These are phyloP conservation scores for Aethionema arabicum DNA, from an alignment of 345 rosid species.

Conservation along the genomic window DNA sequence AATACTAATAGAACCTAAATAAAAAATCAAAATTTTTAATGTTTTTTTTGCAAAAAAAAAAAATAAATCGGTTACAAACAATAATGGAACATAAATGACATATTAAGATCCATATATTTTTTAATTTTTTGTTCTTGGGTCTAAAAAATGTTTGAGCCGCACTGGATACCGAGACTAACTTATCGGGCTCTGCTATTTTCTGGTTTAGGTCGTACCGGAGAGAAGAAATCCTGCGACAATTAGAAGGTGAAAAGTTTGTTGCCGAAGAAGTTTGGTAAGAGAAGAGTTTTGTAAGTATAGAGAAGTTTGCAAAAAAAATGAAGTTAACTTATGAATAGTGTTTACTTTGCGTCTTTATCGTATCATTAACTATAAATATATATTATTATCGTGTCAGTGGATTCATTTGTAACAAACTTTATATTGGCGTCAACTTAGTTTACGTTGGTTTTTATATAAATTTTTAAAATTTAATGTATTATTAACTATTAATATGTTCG, in stretches of 20 bases:
- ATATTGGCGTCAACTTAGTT: background rate
- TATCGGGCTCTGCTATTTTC: background rate
- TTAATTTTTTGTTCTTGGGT: too few relatives aligned
- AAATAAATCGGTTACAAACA: too few relatives aligned
- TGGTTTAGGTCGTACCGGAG: constrained; percentile 36
- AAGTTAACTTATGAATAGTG: constrained; percentile 1
- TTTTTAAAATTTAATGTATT: too few relatives aligned
- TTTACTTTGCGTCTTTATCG: background rate
- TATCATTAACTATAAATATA: constrained; percentile 28
- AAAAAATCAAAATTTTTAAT: too few relatives aligned
- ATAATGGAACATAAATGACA: too few relatives aligned
- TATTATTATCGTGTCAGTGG: constrained; percentile 22
- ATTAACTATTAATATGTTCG: too few relatives aligned
- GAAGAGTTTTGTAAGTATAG: constrained; percentile 34
- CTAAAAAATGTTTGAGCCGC: too few relatives aligned
- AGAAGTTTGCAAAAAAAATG: background rate
- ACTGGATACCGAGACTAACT: too few relatives aligned
- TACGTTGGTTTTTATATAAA: background rate
- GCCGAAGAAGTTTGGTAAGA: constrained; percentile 11
- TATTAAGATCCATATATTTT: too few relatives aligned
- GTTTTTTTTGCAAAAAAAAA: too few relatives aligned
- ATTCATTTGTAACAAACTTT: constrained; percentile 22
- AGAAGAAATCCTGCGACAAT: constrained; percentile 20
- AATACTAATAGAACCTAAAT: too few relatives aligned
- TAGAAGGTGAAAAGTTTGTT: constrained; percentile 8